Base-by-base conservation (phyloP, 495 filamentous ascomycete genomes). In the Corynascus novoguineensis region DNA sequence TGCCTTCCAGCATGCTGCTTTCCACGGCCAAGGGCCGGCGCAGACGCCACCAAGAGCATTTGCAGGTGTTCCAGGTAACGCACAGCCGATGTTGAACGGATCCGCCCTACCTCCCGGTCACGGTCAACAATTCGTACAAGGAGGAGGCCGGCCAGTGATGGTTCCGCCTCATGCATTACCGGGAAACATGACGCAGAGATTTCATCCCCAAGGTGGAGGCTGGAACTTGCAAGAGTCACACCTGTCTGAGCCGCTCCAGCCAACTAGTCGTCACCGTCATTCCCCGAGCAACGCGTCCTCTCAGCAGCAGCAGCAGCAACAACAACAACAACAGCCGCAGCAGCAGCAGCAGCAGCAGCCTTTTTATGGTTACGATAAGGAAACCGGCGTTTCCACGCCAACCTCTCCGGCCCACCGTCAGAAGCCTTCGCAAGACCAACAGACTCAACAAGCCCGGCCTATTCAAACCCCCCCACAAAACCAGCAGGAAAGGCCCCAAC, bases 221-320 rank as follows among this genome's bases (percentile, higher is more conserved):
- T 79, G 76, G 76, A 73, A 68, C 27, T 37, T 69, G 22, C 71
- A 78, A 50, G 73, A 78, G 57, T 78, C 75, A 7, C 69, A 72
- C 45, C 65, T 79, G 11, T 50, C 71, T 0, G 68, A 73, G 44
- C 76, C 76, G 45, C 67, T 79, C n/a, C 68, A 73, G 25, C 57
- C 66, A 12, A 63, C 68, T 29, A 73, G 70, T 44, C 67, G 67
- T 5, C 65, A 73, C 31, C 66, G 69, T 1, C 60, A 68, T 11
- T 67, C 68, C 11, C 66, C 68, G 3, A 75, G 73, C 51, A 71
- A 63, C 21, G 60, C 64, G 31, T 68, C 71, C 25, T 67, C 66
- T 28, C 70, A 57, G 28, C 50, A 52, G 14, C 46, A 55, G 31
- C 42, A 46, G 17, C 40, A 41, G 15, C 24, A 47, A 3, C 44